Percentiles rank a stretch among this genome's conserved stretches.
Conservation (phyloP, 2,329 filamentous ascomycete species). For the Coleophoma cylindrospora region DNA sequence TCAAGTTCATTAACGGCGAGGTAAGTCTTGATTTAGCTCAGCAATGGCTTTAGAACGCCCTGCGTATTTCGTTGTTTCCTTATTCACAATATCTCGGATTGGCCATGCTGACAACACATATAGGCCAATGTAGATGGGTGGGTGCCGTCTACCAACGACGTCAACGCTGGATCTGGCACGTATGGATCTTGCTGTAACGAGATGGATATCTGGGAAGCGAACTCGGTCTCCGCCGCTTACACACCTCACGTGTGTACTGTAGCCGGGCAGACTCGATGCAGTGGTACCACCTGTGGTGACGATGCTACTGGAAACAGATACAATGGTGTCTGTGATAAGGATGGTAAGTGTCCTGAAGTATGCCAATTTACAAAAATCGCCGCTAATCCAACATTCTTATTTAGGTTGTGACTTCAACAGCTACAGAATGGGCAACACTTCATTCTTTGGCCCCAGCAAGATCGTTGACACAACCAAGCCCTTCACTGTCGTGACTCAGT, state of each 20-base stretch:
- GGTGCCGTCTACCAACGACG: slow-evolving; percentile 37
- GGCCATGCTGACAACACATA: no score
- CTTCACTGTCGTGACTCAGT: slow-evolving; percentile 56
- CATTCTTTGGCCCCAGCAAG: slow-evolving; percentile 50
- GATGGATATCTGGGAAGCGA: slow-evolving; percentile 65
- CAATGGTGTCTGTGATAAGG: slow-evolving; percentile 50
- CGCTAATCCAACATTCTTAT: no score
- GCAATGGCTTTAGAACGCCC: background rate
- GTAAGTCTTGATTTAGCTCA: slow-evolving; percentile 14
- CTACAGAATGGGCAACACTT: slow-evolving; percentile 50
- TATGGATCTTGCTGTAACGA: slow-evolving; percentile 62
- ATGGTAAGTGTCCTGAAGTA: slow-evolving; percentile 25
- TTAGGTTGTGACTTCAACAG: slow-evolving; percentile 54
- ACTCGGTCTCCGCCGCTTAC: slow-evolving; percentile 50
- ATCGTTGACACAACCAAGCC: slow-evolving; percentile 47
- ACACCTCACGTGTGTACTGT: slow-evolving; percentile 52
- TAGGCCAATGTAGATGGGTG: background rate
- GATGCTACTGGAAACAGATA: slow-evolving; percentile 38
- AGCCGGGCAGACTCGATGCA: slow-evolving; percentile 36
- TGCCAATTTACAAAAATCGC: no score
- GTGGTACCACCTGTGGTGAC: slow-evolving; percentile 33
- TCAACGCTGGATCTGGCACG: slow-evolving; percentile 45
- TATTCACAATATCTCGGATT: background rate
- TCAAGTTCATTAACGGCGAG: slow-evolving; percentile 49
- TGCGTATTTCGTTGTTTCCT: background rate